phyloP scores from a whole-genome alignment of 2,329 filamentous ascomycete genomes.

The Xylaria sp. region DNA sequence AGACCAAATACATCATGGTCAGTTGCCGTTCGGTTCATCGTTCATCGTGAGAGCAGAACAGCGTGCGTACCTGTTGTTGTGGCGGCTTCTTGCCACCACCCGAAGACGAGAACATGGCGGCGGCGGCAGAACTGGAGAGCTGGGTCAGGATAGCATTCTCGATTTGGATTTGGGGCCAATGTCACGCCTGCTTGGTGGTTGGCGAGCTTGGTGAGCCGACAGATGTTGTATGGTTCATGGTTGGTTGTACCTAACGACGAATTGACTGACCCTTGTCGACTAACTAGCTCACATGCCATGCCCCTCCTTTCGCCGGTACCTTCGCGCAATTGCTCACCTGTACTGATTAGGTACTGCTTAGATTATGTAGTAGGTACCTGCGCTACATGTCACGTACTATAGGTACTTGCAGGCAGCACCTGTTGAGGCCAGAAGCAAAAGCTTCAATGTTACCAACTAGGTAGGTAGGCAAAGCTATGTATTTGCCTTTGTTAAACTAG shows the following conservation, averaged over 20 bases:
- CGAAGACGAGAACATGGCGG: slow-evolving; percentile 72
- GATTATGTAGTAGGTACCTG: no score
- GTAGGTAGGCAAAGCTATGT: no score
- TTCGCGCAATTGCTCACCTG: not conserved
- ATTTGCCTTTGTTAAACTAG: not conserved
- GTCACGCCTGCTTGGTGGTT: slow-evolving; percentile 16
- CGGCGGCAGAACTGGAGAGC: slow-evolving; percentile 42
- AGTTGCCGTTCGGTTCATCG: slow-evolving; percentile 19
- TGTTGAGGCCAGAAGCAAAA: not conserved
- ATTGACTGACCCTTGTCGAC: slow-evolving; percentile 7
- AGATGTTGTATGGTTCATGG: not conserved
- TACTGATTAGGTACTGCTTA: no score
- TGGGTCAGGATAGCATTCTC: slow-evolving; percentile 45
- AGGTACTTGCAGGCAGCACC: not conserved
- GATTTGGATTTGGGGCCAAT: slow-evolving; percentile 25
- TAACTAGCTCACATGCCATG: not conserved
- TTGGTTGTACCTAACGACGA: not conserved
- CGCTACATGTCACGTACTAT: no score
- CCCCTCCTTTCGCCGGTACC: slow-evolving; percentile 2
- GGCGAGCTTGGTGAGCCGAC: slow-evolving; percentile 6
- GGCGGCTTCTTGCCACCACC: slow-evolving; percentile 74
- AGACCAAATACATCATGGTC: slow-evolving; percentile 58
- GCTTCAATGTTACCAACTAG: not conserved
- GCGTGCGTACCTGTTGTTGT: slow-evolving; percentile 74
- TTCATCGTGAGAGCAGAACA: slow-evolving; percentile 19